Evolutionary conservation across 2,329 filamentous ascomycete species (phyloP), one percentile per base, ranked within the genome.

Genomic region (Didymosphaeria variabile): DNA sequence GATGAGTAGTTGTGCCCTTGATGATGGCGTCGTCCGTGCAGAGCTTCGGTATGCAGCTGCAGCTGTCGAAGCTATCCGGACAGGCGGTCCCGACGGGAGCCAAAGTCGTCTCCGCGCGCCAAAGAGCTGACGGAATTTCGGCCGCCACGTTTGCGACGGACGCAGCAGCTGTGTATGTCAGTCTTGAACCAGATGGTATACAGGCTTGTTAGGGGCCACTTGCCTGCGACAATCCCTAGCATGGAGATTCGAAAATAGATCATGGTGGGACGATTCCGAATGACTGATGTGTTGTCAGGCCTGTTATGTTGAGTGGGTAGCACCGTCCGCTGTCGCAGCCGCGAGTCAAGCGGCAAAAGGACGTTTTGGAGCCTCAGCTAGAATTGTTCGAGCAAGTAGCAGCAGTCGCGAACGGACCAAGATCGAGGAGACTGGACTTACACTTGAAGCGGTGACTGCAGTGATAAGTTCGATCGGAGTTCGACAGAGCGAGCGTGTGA

Each of bases 11-110:
- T 19, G 19, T 53, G 44, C 59, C 59, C 15, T 49, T 40, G 34
- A 61, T 42, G 17, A 44, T 21, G 23, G 49, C 59, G 7, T 46
- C 36, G 32, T 51, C 59, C 10, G 45, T 55, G 42, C 59, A 61
- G 8, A 61, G 47, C 47, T 53, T 53, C 6, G 56, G 49, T 15
- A 53, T 29, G 31, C 56, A 58, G n/a, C 32, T 32, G 49, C 52
- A 55, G 26, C 19, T 32, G 13, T 34, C 32, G 49, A 40, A 32
- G n/a, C 19, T 21, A 5, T 21, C 29, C 12, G 31, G 13, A 19
- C 36, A 46, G 7, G 19, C 42, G 15, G 15, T 10, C 13, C 42
- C 42, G 5, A 17, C 12, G 15, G 53, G 42, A 36, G 40, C 40
- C 36, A 13, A 5, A 36, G 31, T 34, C 17, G 15, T 32, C 23